phyloP scores from a whole-genome alignment of 805 yeast genomes.

The Starmera caribaea region DNA sequence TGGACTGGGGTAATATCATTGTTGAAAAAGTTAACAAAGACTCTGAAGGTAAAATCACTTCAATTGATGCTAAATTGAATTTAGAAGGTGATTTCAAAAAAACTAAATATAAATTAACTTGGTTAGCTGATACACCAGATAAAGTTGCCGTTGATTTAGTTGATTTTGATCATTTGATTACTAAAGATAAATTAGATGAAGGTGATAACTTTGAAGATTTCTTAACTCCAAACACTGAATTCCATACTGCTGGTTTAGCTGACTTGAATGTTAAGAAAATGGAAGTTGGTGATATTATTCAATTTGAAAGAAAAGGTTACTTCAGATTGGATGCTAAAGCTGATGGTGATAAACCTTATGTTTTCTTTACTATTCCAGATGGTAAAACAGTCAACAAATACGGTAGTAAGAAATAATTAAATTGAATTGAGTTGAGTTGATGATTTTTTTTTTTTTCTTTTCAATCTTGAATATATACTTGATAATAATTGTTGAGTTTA shows the following conservation, averaged over 20 bases:
- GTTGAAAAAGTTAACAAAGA: slow-evolving; percentile 60
- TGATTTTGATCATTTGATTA: slow-evolving; percentile 90
- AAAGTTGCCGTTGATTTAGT: slow-evolving; percentile 66
- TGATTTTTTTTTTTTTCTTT: too few relatives aligned
- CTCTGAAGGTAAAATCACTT: slow-evolving; percentile 39
- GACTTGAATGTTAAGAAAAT: slow-evolving; percentile 69
- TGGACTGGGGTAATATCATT: slow-evolving; percentile 98
- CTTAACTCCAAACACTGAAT: slow-evolving; percentile 80
- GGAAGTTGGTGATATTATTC: slow-evolving; percentile 82
- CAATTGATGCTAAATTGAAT: slow-evolving; percentile 70
- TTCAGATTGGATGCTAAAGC: slow-evolving; percentile 64
- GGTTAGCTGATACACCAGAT: slow-evolving; percentile 82
- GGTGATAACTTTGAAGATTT: slow-evolving; percentile 89
- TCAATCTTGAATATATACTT: too few relatives aligned
- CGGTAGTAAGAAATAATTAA: slow-evolving; percentile 52
- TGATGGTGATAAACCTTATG: slow-evolving; percentile 51
- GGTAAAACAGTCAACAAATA: slow-evolving; percentile 76
- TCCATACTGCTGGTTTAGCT: slow-evolving; percentile 68
- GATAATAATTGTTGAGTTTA: too few relatives aligned
- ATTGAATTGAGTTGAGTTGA: too few relatives aligned
- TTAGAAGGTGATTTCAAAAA: slow-evolving; percentile 96
- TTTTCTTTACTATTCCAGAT: slow-evolving; percentile 91
- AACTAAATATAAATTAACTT: slow-evolving; percentile 88
- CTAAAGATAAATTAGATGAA: slow-evolving; percentile 91
- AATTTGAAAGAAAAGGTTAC: slow-evolving; percentile 96